Conservation (phyloP, 192 early-diverging fungal species). For the Rhizophagus clarus region DNA sequence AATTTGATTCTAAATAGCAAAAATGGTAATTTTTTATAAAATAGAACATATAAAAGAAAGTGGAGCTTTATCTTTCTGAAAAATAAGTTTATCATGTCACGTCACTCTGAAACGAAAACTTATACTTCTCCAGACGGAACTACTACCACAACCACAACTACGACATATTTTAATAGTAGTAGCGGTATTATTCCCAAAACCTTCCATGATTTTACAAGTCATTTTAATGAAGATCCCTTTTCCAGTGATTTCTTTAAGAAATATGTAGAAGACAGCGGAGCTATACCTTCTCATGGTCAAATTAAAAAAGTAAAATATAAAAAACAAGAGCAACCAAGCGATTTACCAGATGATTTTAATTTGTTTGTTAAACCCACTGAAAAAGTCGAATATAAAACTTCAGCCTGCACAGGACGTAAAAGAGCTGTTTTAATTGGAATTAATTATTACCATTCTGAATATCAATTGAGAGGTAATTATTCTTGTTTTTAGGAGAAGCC, state of each 20-base stretch:
- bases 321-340: not conserved
- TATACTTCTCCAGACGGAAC: not conserved
- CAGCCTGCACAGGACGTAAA: conserved; percentile 54
- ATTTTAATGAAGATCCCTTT: not conserved
- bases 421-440: conserved; percentile 89
- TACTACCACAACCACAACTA: not conserved
- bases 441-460: conserved; percentile 75
- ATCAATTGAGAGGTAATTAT: conserved; percentile 52
- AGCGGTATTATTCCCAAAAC: not conserved
- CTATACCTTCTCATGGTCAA: not conserved
- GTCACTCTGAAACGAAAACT: not conserved
- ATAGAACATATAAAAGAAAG: not conserved
- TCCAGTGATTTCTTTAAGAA: not conserved
- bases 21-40: too few relatives aligned
- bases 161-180: not conserved
- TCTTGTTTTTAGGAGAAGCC: not conserved
- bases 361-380: not conserved
- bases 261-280: not conserved
- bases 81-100: not conserved
- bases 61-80: not conserved
- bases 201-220: not conserved
- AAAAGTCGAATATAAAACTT: not conserved
- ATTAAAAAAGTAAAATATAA: not conserved
- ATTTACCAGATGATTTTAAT: not conserved
- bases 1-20: too few relatives aligned